Conservation (phyloP, 1,284 basidiomycete genomes). For the Naganishia albida region DNA sequence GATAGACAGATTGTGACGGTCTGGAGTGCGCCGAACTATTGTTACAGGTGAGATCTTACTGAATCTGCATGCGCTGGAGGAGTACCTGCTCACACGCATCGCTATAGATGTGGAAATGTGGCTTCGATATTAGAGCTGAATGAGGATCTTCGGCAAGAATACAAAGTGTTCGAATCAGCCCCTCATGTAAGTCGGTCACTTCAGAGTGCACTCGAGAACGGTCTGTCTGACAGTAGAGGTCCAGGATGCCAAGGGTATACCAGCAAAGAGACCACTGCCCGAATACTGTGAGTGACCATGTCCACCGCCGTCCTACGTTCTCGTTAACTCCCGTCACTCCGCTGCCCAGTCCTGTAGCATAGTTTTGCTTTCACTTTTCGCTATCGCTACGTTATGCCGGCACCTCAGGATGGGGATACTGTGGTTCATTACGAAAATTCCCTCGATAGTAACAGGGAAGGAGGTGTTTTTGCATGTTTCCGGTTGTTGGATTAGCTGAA, state of each 20-base stretch:
- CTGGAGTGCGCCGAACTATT: slow-evolving; percentile 98
- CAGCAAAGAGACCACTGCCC: slow-evolving; percentile 82
- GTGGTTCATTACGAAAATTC: not conserved
- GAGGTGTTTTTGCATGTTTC: not conserved
- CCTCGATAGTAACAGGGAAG: not conserved
- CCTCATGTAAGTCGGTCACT: slow-evolving; percentile 43
- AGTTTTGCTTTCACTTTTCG: not conserved
- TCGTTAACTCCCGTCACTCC: not conserved
- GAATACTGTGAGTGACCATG: slow-evolving; percentile 62
- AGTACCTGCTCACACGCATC: slow-evolving; percentile 18
- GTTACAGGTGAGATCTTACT: slow-evolving; percentile 71
- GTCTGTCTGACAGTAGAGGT: not conserved
- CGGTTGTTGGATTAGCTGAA: not conserved
- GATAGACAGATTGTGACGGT: slow-evolving; percentile 94
- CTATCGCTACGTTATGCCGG: not conserved
- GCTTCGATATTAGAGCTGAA: slow-evolving; percentile 90
- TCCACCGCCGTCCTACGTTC: not conserved
- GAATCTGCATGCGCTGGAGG: not conserved
- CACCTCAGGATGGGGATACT: not conserved
- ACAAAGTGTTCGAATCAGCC: slow-evolving; percentile 66
- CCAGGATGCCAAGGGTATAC: slow-evolving; percentile 80
- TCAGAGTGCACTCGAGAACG: slow-evolving; percentile 7
- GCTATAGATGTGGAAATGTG: slow-evolving; percentile 81
- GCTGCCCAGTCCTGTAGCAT: slow-evolving; percentile 23
- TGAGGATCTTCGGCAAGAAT: slow-evolving; percentile 84